Evolutionary conservation across 2,329 filamentous ascomycete genomes (phyloP), one percentile per base, ranked within the genome.

Genomic region (Stemphylium beticola): DNA sequence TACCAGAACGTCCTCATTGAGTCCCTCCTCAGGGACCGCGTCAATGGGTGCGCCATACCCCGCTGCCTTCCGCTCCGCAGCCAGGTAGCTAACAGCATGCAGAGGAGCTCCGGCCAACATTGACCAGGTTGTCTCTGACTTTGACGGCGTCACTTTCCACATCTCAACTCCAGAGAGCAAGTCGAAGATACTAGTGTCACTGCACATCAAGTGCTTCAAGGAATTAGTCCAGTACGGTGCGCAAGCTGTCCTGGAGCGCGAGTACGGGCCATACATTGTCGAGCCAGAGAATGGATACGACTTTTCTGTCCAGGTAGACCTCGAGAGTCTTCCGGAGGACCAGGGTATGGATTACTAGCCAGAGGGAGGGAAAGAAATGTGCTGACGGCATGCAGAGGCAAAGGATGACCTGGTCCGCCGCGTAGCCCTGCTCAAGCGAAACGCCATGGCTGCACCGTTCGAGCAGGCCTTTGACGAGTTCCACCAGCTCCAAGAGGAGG

Each of bases 1-100:
- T 99, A 99, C 73, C 95, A 99, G 77, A 99, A 99, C 79, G 92
- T 96, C 46, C 85, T 99, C 75, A 96, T 99, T 69, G 92, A 98
- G 82, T 93, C 93, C 69, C 87, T 99, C 66, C 86, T 99, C 65
- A 96, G 89, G 67, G 96, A 99, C 82, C 86, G 95, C 72, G 96
- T 99, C 81, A 91, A 89, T 50, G 90, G 90, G 91, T 93, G 83
- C 72, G 64, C 45, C 34, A 43, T 63, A 69, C 72, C 71, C 71
- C 69, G 63, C 69, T 52, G 60, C 61, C 55, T 57, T 37, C 61
- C 42, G 52, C 70, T 68, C 74, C 71, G 62, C 65, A 54, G 56
- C 58, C 64, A 58, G 61, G 61, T 67, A 67, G 63, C 73, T 77
- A 62, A 77, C 69, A 58, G 56, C 43, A 56, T 57, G 62, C 72